Base-by-base conservation (phyloP, 805 yeast species). In the Monosporozyma siamensis region DNA sequence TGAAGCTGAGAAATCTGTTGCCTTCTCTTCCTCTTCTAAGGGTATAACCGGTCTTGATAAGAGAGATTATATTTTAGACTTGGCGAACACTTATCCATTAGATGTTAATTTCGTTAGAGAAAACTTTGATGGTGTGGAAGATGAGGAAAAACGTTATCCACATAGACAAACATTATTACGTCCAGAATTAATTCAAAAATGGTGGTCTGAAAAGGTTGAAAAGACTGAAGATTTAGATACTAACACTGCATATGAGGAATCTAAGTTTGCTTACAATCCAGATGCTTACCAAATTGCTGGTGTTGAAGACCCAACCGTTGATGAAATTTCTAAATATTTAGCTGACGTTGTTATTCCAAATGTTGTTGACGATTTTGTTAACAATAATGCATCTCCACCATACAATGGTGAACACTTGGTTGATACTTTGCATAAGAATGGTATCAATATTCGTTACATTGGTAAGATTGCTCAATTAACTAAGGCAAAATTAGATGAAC, bases 401-500 rank as follows among this genome's bases (percentile, higher is more conserved):
- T 68, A 83, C 44, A 95, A 88, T 58, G 96, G 97, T 50, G 57
- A 64, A 3, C 92, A 88, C 54, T 72, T 92, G 52, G 66, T 84
- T 15, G 67, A 70, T 34, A 59, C 71, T 41, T 63, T 90, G 64
- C 98, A 92, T 63, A 75, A 74, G 48, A 68, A 70, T 43, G 98
- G 98, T 70, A 79, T 90, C 60, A 89, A 87, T 61, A 59, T 89
- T 64, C 82, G 97, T 67, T 90, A 90, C 58, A 70, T 90, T 54
- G 96, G 96, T 46, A 56, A 65, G 44, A 44, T 55, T 37, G 55
- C 63, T 42, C 56, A 59, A 31, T 50, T 64, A 27, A 65, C 63
- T 9, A 58, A 67, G 42, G 53, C 39, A 36, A 43, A 50, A 20
- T 45, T 58, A 23, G 44, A 49, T 9, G 44, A 48, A 10, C 63